Evolutionary conservation across 306 rosid species (phyloP).

Genomic region (Medicago arabica): DNA sequence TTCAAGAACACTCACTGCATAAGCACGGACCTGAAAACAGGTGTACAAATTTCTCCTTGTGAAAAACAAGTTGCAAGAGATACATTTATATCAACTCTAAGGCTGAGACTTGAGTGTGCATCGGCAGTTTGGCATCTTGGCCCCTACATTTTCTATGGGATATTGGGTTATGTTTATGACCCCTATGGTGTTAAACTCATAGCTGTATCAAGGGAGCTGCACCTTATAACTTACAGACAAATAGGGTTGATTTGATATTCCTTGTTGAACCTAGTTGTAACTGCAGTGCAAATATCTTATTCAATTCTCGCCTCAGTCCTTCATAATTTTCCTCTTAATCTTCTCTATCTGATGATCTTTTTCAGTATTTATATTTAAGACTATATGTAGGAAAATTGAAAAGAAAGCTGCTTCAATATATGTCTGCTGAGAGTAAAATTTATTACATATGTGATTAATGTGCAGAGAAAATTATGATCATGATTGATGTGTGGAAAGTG

Average conservation of each 20-base stretch:
- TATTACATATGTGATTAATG: neutral
- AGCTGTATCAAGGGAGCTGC: slow-evolving; percentile 12
- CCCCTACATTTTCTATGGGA: slow-evolving; percentile 25
- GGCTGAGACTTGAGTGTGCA: neutral
- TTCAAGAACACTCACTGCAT: slow-evolving; percentile 98
- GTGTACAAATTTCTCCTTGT: slow-evolving; percentile 12
- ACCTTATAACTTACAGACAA: slow-evolving; percentile 21
- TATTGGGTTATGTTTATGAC: slow-evolving; percentile 14
- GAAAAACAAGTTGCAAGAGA: slow-evolving; percentile 15
- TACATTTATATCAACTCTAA: slow-evolving; percentile 27
- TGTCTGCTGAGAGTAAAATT: neutral
- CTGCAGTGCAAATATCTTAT: slow-evolving; percentile 22
- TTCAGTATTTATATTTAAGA: slow-evolving; percentile 16
- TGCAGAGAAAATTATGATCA: slow-evolving; percentile 5
- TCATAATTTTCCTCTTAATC: slow-evolving; percentile 15
- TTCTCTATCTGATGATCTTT: neutral
- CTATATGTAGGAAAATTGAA: slow-evolving; percentile 19
- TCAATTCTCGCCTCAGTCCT: slow-evolving; percentile 14
- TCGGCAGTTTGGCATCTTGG: slow-evolving; percentile 14
- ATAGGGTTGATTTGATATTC: slow-evolving; percentile 5
- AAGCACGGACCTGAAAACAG: slow-evolving; percentile 87
- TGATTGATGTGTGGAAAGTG: slow-evolving; percentile 3
- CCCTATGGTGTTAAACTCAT: slow-evolving; percentile 22
- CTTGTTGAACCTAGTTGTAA: slow-evolving; percentile 12
- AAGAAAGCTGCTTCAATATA: neutral